Evolutionary conservation across 768 basidiomycete genomes (phyloP), one percentile per base, ranked within the genome.

Genomic region (Pholiota microspora): DNA sequence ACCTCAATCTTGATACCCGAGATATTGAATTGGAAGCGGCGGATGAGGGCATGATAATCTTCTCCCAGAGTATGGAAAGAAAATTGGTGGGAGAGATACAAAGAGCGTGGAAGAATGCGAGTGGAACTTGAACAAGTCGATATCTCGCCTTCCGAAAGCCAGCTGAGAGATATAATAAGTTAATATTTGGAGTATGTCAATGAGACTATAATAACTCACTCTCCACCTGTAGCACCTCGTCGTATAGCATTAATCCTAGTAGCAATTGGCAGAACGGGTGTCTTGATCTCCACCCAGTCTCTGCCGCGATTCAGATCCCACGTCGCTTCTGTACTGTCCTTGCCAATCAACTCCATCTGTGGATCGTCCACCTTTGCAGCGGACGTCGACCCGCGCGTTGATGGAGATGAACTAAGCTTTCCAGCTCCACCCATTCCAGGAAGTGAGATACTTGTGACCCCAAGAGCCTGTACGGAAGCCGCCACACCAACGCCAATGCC

Each of bases 11-110:
- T 83, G 32, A 63, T 46, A 1, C 80, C 82, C 1, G 73, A 68
- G 29, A 86, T 73, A 53, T 84, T 83, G 44, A 89, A 75, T 51
- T 82, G 80, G 57, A 81, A 82, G 3, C 78, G 77, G 29, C 84
- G 82, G 32, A 87, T 80, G n/a, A 89, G 80, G 0, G 89, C 86
- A 53, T 92, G 85, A 64, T 92, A 91, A 60, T 93, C 86, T 58
- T 87, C 83, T 10, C 83, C 83, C 0, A 93, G 77, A 1, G 83
- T 78, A 61, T 82, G 79, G 74, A 96, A 96, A 9, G 85, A 76
- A 66, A 96, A 92, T 56, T 95, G 92, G 59, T 92, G 89, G 0
- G 85, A 83, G 15, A 92, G 83, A 68, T 96, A 96, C 27, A 97
- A 77, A 0, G 89, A 77, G 0, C 85, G 79, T 5, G 92, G 89